These are phyloP conservation scores for Phlebiopsis flavidoalba DNA, from an alignment of 768 basidiomycete species.

Conservation along the genomic window DNA sequence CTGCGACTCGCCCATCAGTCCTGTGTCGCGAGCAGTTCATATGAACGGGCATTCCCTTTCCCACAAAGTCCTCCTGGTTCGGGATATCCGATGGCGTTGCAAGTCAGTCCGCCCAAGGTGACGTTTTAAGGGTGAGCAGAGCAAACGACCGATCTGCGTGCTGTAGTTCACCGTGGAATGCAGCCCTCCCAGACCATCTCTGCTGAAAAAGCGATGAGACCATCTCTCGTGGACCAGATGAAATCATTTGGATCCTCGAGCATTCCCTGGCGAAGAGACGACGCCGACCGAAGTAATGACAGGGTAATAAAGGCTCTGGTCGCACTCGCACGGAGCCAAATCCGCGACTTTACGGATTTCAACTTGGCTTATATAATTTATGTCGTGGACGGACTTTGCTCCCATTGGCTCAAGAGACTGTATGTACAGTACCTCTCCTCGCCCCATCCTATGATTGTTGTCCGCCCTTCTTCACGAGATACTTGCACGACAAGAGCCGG, in stretches of 20 bases:
- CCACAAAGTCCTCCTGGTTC: conserved; percentile 24
- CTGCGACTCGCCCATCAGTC: not conserved
- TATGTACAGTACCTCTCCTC: too few relatives aligned
- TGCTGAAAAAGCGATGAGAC: conserved; percentile 19
- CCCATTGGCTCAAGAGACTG: too few relatives aligned
- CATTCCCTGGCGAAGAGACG: conserved; percentile 13
- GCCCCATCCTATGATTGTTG: too few relatives aligned
- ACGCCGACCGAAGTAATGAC: not conserved
- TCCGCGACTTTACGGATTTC: too few relatives aligned
- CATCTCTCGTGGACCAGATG: conserved; percentile 20
- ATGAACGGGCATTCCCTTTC: conserved; percentile 15
- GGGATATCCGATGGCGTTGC: conserved; percentile 19
- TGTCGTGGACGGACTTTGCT: not conserved
- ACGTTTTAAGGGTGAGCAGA: conserved; percentile 10
- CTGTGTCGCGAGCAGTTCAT: not conserved
- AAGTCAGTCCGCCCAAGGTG: conserved; percentile 16
- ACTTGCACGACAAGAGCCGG: too few relatives aligned
- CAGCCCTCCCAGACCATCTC: conserved; percentile 15
- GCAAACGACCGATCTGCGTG: not conserved
- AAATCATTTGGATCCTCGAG: conserved; percentile 13
- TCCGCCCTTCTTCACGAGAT: too few relatives aligned
- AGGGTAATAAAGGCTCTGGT: not conserved
- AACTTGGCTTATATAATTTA: not conserved
- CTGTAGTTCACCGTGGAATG: not conserved
- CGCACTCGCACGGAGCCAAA: not conserved